These are phyloP conservation scores for Metschnikowia peoriensis DNA, from an alignment of 805 yeast genomes.

Conservation along the genomic window DNA sequence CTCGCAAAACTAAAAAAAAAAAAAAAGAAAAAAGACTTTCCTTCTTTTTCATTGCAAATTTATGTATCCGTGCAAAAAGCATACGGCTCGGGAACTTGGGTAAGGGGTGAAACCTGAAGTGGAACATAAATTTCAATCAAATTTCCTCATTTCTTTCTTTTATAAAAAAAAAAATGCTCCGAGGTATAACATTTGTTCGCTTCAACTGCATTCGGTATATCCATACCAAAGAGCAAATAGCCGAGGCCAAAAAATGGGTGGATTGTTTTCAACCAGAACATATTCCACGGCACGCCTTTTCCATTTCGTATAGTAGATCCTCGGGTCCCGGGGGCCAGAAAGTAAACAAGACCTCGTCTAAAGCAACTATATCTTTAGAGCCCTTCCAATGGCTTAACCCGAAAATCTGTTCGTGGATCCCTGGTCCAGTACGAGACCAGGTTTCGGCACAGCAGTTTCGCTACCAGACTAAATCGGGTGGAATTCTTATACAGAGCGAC, in stretches of 20 bases:
- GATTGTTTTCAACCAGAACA: conserved; percentile 21
- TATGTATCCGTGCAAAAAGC: too few relatives aligned
- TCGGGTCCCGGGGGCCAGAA: conserved; percentile 91
- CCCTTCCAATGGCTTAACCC: conserved; percentile 44
- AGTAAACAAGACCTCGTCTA: conserved; percentile 69
- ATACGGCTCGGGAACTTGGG: too few relatives aligned
- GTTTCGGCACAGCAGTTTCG: conserved; percentile 40
- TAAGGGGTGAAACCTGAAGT: too few relatives aligned
- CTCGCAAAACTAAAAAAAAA: too few relatives aligned
- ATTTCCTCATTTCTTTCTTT: not conserved
- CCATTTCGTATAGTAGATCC: conserved; percentile 51
- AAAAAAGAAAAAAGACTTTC: too few relatives aligned
- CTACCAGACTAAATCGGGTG: conserved; percentile 55
- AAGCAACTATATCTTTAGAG: conserved; percentile 58
- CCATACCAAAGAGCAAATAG: conserved; percentile 13
- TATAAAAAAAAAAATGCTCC: conserved; percentile 1
- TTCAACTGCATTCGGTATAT: not conserved
- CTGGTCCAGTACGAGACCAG: conserved; percentile 47
- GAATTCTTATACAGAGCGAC: conserved; percentile 61
- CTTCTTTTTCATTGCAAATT: too few relatives aligned
- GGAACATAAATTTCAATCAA: not conserved
- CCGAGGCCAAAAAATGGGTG: conserved; percentile 45
- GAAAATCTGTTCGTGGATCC: conserved; percentile 53
- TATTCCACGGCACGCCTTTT: conserved; percentile 48
- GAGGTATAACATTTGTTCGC: not conserved